Conservation (phyloP, 768 basidiomycete genomes). For the Hypholoma fasciculare region DNA sequence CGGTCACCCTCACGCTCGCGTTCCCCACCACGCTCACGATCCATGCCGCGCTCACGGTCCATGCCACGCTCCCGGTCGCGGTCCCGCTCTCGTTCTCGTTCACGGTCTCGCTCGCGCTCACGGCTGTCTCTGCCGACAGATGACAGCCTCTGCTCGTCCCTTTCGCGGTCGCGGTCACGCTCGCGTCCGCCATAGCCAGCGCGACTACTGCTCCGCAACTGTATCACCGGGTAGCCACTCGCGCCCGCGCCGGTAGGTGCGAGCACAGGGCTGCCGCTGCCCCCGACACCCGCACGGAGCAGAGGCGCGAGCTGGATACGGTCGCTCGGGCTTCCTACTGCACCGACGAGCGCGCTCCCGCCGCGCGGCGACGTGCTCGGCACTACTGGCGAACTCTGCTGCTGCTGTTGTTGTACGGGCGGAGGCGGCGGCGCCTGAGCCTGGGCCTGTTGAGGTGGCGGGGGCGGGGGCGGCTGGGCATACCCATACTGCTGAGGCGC, state of each 20-base stretch:
- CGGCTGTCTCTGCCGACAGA: neutral
- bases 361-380: slow-evolving; percentile 1
- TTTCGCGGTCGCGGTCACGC: slow-evolving; percentile 16
- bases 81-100: neutral
- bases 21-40: slow-evolving; percentile 8
- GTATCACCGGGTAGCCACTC: slow-evolving; percentile 29
- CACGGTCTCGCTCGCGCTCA: slow-evolving; percentile 1
- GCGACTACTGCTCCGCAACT: slow-evolving; percentile 34
- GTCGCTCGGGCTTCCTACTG: slow-evolving; percentile 26
- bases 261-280: neutral
- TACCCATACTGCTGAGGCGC: slow-evolving; percentile 14
- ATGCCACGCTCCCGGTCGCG: slow-evolving; percentile 1
- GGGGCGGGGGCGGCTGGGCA: slow-evolving; percentile 15
- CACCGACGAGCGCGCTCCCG: slow-evolving; percentile 10
- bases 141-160: slow-evolving; percentile 12
- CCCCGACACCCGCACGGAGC: slow-evolving; percentile 17
- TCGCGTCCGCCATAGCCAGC: slow-evolving; percentile 22
- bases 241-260: neutral
- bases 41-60: slow-evolving; percentile 3
- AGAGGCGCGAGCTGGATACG: slow-evolving; percentile 62
- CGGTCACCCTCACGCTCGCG: slow-evolving; percentile 15
- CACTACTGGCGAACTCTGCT: neutral
- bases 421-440: slow-evolving; percentile 5
- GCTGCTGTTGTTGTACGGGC: neutral
- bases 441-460: slow-evolving; percentile 14